Base-by-base conservation (phyloP, 1,139 yeast genomes). In the Geotrichum citri-aurantii region DNA sequence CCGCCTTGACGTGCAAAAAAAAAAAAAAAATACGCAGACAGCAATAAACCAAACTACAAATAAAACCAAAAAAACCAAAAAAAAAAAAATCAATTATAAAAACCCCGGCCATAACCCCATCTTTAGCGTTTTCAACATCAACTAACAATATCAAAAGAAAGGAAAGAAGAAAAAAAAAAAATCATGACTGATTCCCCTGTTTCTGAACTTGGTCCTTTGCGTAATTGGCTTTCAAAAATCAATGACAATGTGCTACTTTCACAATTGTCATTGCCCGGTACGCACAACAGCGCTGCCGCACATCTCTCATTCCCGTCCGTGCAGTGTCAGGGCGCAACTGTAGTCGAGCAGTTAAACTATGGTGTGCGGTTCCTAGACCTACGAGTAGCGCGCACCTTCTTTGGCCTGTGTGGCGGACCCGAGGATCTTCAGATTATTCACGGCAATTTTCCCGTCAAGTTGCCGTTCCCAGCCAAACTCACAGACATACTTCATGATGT, bases 361-460 rank as follows among this genome's bases (percentile, higher is more conserved):
- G 95, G 95, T 7, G 85, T 88, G 19, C 77, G 95, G 61, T 88
- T 86, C 67, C 76, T 88, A 62, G 95, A 88, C 68, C 72, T 88
- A 54, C 78, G 93, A 64, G 79, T 81, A 7, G 87, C 89, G 4
- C 81, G 81, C 65, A 81, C 82, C 63, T 81, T 83, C 58, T 72
- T 82, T 40, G 64, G 66, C n/a, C 64, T 67, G 6, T 64, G 69
- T 29, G 68, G 68, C 8, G 62, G 64, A 1, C 79, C 78, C 24
- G 77, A 80, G 63, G 84, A 84, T 61, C 77, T 87, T 64, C 84
- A 84, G 66, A 87, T 86, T 14, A 81, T 84, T 63, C 93, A 87
- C 69, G 92, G 92, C 49, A 83, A 83, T 64, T 86, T 87, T 73
- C 92, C 95, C 0, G 89, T 87, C 48, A 80, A 79, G 60, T 73